Base-by-base conservation (phyloP, 805 yeast genomes). In the Ogataea pignaliae region DNA sequence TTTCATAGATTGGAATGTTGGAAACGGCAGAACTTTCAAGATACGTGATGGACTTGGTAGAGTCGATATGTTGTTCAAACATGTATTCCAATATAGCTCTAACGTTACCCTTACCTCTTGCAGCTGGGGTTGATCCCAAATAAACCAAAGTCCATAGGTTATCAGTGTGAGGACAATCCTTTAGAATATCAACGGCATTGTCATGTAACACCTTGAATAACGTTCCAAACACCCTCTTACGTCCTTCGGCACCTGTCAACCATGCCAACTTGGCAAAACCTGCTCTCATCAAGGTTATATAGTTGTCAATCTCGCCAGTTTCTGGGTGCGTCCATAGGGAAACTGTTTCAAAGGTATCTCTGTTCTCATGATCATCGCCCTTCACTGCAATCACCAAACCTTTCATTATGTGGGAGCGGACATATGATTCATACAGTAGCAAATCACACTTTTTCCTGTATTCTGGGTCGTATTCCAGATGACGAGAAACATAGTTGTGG, bases 21-120 rank as follows among this genome's bases (percentile, higher is more conserved):
- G 47, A 41, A 5, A 64, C 44, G 9, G 75, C 60, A 1, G 77
- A 70, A 53, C 78, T 72, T 54, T 78, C 83, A 54, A 78, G 64
- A 50, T 78, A 78, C 3, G 75, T 55, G n/a, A 69, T 57, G 40
- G 66, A 57, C 12, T 64, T 65, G 10, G 54, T 53, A 18, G 60
- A 61, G 50, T 78, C 81, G 41, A 78, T 64, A 55, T 70, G 65
- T 42, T 70, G 65, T 30, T 60, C 55, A 51, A 72, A 75, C 73
- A 75, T 70, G 53, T 65, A 71, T 7, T 76, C 73, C 50, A 78
- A 71, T 56, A 76, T 62, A 21, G 66, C 67, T 39, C 81, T 59
- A 10, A 69, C 76, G 52, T 78, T 77, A 15, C 83, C 83, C 54
- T 77, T 77, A 31, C 83, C 83, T 50, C 80, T 66, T 6, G 81